Percentiles rank a stretch among this genome's conserved stretches.
These are phyloP conservation scores for Eutypa lata DNA, from an alignment of 2,329 filamentous ascomycete genomes.

Conservation along the genomic window DNA sequence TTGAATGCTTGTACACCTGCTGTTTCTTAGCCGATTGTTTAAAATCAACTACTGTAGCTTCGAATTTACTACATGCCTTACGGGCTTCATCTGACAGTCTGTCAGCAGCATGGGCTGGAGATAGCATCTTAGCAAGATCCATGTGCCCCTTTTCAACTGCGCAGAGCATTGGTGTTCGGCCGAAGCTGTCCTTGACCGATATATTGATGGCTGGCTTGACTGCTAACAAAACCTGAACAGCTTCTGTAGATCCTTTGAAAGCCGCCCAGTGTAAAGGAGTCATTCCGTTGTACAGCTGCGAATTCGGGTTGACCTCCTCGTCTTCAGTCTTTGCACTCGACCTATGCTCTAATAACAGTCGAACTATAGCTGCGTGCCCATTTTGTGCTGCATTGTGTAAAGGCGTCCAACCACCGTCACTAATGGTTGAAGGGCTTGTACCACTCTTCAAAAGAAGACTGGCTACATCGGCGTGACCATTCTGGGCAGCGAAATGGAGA, in stretches of 20 bases:
- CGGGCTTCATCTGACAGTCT: conserved; percentile 32
- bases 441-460: conserved; percentile 30
- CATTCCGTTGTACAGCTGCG: conserved; percentile 47
- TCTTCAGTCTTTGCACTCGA: conserved; percentile 48
- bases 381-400: conserved; percentile 39
- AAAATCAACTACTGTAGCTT: conserved; percentile 55
- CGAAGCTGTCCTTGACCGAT: conserved; percentile 34
- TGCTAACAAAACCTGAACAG: conserved; percentile 40
- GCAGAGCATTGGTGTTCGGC: conserved; percentile 38
- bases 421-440: conserved; percentile 29
- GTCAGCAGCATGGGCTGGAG: conserved; percentile 33
- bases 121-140: conserved; percentile 36
- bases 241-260: conserved; percentile 42
- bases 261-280: conserved; percentile 52
- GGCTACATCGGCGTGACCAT: conserved; percentile 34
- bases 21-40: conserved; percentile 45
- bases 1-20: conserved; percentile 44
- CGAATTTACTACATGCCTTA: conserved; percentile 44
- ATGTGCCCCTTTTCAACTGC: conserved; percentile 35
- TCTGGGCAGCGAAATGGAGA: conserved; percentile 45
- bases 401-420: conserved; percentile 38
- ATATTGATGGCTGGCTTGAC: conserved; percentile 24
- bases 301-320: conserved; percentile 42
- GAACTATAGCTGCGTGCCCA: conserved; percentile 29
- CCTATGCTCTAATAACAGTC: conserved; percentile 36